Base-by-base conservation (phyloP, 305 asterid genomes). In the Solanum chacoense region DNA sequence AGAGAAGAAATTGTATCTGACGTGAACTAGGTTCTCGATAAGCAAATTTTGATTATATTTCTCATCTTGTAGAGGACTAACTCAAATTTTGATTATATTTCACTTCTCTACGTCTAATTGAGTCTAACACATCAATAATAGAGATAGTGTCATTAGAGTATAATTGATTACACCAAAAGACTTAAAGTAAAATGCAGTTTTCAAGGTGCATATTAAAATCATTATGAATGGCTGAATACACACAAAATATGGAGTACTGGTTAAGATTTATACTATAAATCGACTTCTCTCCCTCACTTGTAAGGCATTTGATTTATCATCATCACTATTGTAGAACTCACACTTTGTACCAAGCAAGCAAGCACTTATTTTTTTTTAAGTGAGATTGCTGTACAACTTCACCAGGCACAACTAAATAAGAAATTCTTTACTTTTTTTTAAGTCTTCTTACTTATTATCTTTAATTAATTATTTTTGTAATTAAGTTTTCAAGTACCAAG, bases 21-120 rank as follows among this genome's bases (percentile, higher is more conserved):
- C 32, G 50, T 90, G 92, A 91, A 90, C 50, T 88, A 91, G 93
- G 69, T 59, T 91, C 77, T 86, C 34, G 87, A 69, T 71, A 65
- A 88, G 87, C 87, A 87, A 91, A 78, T 90, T 91, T 92, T 93
- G 93, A 28, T 81, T 85, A 28, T 42, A 72, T 85, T 86, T 73
- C 37, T 67, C 18, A 87, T 87, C 34, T 16, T 91, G 92, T 91
- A 87, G 92, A 90, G 85, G 89, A 69, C 88, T 87, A 71, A 86
- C 91, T 72, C 80, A n/a, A n/a, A n/a, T n/a, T n/a, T n/a, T n/a
- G n/a, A n/a, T n/a, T n/a, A n/a, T n/a, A n/a, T n/a, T n/a, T n/a
- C n/a, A n/a, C n/a, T n/a, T n/a, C n/a, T n/a, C n/a, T n/a, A n/a
- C n/a, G n/a, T n/a, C n/a, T n/a, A n/a, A n/a, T n/a, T n/a, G n/a